Base-by-base conservation (phyloP, 371 early-diverging fungal species). In the Mucor velutinosus region DNA sequence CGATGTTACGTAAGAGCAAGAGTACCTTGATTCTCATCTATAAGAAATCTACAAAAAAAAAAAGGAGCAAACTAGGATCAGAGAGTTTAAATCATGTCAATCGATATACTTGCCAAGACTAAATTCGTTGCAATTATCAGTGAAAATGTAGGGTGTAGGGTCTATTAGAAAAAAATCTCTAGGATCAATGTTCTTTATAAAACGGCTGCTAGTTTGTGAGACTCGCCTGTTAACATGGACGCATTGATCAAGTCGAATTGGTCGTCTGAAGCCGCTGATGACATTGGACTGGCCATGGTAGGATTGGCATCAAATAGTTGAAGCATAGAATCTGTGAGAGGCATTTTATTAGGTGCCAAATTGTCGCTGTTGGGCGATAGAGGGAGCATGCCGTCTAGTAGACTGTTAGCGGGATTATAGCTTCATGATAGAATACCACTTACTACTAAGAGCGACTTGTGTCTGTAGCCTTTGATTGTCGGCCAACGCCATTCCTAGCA, bases 31-130 rank as follows among this genome's bases (percentile, higher is more conserved):
- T 53, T 25, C 27, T 53, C 27, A 15, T 6, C 30, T 32, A 57
- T 33, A 57, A 23, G 30, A 67, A 19, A 68, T 58, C 69, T 68
- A 68, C 15, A 62, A 14, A 58, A 35, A 57, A 23, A 58, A 47
- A 23, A 56, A 58, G 25, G 17, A 41, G 41, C 41, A 21, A 8
- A 68, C 69, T 68, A 68, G 69, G 69, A 68, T 68, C 69, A 68
- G 58, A 68, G 39, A 63, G 69, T 51, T 63, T 39, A 56, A 14
- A 62, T 33, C 10, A 3, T 5, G 15, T 62, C 7, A 12, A 39
- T 33, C n/a, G 56, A 43, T 57, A 61, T 63, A 68, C 69, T 68
- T 68, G 69, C 63, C 69, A 68, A 68, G 67, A 61, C 33, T 35
- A 8, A 62, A 63, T 37, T 57, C 45, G 14, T 25, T 32, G 29